Evolutionary conservation across 129 eudicot genomes (phyloP).

Genomic region (Erigeron canadensis): DNA sequence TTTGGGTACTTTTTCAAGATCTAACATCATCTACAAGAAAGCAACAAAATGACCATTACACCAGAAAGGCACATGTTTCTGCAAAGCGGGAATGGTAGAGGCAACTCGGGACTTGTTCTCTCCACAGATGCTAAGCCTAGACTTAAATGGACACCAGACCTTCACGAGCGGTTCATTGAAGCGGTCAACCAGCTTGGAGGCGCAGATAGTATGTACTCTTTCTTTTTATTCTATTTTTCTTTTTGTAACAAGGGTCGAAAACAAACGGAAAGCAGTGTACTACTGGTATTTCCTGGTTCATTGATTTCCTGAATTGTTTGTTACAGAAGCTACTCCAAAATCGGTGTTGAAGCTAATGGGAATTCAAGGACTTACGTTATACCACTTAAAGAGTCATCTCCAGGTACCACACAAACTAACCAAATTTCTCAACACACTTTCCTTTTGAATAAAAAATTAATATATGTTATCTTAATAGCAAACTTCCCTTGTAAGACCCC

Average conservation of each 20-base stretch:
- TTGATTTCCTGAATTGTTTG: slow-evolving; percentile 21
- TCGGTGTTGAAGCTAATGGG: slow-evolving; percentile 96
- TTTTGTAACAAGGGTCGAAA: not conserved
- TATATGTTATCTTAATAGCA: not conserved
- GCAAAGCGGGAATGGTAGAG: slow-evolving; percentile 56
- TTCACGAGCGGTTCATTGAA: slow-evolving; percentile 81
- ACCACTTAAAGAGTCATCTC: slow-evolving; percentile 95
- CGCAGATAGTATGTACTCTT: slow-evolving; percentile 75
- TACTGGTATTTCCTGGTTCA: slow-evolving; percentile 6
- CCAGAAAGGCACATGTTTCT: slow-evolving; percentile 71
- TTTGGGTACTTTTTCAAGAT: slow-evolving; percentile 35
- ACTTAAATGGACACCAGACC: slow-evolving; percentile 95
- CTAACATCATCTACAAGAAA: slow-evolving; percentile 52
- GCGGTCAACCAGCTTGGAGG: slow-evolving; percentile 98
- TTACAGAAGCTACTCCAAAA: slow-evolving; percentile 95
- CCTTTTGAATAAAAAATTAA: not conserved
- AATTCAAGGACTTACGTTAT: slow-evolving; percentile 86
- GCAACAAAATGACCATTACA: slow-evolving; percentile 50
- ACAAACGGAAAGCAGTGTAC: not conserved
- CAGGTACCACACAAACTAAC: slow-evolving; percentile 54
- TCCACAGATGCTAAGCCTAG: slow-evolving; percentile 98
- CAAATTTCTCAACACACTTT: not conserved
- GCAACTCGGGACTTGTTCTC: slow-evolving; percentile 76
- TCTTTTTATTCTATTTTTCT: not conserved
- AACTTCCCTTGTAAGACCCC: too few species aligned